Base-by-base conservation (phyloP, 176 grass and related monocot species). In the Avena sativa region DNA sequence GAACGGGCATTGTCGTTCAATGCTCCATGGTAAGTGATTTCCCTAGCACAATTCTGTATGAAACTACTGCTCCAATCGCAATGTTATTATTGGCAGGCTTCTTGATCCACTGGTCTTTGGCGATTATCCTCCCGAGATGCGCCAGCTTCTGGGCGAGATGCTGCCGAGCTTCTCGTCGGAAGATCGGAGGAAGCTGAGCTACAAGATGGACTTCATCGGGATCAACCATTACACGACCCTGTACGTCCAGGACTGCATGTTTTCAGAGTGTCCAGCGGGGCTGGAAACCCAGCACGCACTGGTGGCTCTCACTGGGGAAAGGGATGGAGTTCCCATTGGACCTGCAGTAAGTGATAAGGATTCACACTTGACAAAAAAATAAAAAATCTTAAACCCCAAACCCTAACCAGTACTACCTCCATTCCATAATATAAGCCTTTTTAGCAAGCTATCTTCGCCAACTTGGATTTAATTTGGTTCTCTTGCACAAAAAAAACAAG, bases 41-140 rank as follows among this genome's bases (percentile, higher is more conserved):
- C 46, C 46, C 7, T 10, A 47, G 46, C 46, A 47, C 46, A 47
- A 47, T 47, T 47, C 46, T 47, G 6, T 47, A 47, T 47, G 46
- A 47, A 47, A 47, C 6, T 47, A 47, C 46, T 47, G 9, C 38
- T 40, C 38, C 46, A 47, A 47, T 47, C 1, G 46, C 8, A 47
- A 47, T 47, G 7, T 10, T 47, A 47, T 47, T 47, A 9, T 47
- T 40, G 38, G 38, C 89, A 96, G 94, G 94, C 80, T 96, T 30
- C 91, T 96, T 5, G 94, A 96, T 48, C 94, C 94, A 17, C 80
- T 96, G 44, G 64, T 96, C 21, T 76, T 69, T 20, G 94, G 94
- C 12, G 91, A 91, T 36, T 96, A 96, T 66, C 91, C 94, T 9
- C 89, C 90, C 10, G 90, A 94, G 89, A 97, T 94, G 92, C 83